Conservation (phyloP, 495 filamentous ascomycete genomes). For the Clavariopsis aquatica region DNA sequence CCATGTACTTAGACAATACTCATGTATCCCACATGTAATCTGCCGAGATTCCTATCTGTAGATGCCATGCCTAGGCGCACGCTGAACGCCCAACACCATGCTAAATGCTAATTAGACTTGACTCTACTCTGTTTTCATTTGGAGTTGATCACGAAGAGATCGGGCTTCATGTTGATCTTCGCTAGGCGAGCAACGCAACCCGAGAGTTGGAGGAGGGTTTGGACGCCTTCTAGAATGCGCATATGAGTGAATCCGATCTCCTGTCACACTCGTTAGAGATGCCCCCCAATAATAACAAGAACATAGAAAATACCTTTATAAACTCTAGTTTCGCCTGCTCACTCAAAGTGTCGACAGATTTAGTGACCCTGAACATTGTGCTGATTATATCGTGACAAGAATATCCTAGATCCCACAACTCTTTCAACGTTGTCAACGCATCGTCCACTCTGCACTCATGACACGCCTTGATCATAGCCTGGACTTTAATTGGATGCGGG, state of each 20-base stretch:
- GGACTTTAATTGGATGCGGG: slow-evolving; percentile 95
- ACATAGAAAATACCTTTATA: slow-evolving; percentile 57
- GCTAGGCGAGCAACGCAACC: slow-evolving; percentile 87
- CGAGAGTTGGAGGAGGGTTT: slow-evolving; percentile 88
- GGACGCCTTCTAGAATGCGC: slow-evolving; percentile 95
- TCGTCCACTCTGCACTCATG: slow-evolving; percentile 86
- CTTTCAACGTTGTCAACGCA: slow-evolving; percentile 82
- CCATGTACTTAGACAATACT: no score
- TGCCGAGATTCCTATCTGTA: no score
- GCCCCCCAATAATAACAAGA: background rate
- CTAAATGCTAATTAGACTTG: slow-evolving; percentile 22
- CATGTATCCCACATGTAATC: background rate
- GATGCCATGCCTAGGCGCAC: background rate
- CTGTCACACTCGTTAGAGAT: slow-evolving; percentile 8
- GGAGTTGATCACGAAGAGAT: slow-evolving; percentile 63
- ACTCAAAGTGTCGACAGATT: slow-evolving; percentile 83
- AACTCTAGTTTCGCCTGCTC: slow-evolving; percentile 96
- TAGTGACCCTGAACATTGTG: slow-evolving; percentile 98
- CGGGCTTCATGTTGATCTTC: slow-evolving; percentile 92
- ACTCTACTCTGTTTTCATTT: background rate
- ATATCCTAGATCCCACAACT: slow-evolving; percentile 93
- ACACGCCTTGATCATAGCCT: slow-evolving; percentile 97
- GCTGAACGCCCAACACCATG: slow-evolving; percentile 25
- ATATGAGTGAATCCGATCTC: slow-evolving; percentile 99
- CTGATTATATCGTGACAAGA: slow-evolving; percentile 96